Conservation (phyloP, 1,139 yeast genomes). For the Yamadazyma dendronema region DNA sequence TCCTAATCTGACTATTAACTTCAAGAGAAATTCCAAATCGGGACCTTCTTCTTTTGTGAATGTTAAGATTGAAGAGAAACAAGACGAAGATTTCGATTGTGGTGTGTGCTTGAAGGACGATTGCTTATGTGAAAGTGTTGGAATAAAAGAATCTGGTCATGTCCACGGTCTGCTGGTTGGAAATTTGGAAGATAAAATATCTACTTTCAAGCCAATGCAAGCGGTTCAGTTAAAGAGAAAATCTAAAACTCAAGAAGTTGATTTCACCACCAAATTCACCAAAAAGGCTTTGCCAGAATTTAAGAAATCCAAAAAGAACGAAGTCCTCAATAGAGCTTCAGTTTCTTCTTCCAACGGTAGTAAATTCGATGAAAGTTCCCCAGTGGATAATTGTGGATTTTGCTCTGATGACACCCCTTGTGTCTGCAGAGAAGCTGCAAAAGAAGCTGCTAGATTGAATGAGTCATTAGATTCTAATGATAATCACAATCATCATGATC, state of each 20-base stretch:
- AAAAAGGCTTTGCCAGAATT: conserved; percentile 43
- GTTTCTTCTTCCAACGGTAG: neutral
- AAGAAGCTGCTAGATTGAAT: conserved; percentile 48
- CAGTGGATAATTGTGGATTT: conserved; percentile 84
- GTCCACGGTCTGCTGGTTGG: neutral
- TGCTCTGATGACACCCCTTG: conserved; percentile 92
- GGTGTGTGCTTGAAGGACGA: conserved; percentile 69
- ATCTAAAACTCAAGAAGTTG: conserved; percentile 41
- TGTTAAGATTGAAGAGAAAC: conserved; percentile 4
- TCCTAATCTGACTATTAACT: conserved; percentile 16
- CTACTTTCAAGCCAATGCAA: conserved; percentile 52
- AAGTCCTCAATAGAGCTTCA: neutral
- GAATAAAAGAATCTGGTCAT: conserved; percentile 35
- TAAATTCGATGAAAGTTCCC: conserved; percentile 43
- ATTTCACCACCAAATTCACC: conserved; percentile 52
- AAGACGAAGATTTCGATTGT: conserved; percentile 41
- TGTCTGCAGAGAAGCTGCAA: conserved; percentile 83
- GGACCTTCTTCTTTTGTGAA: neutral
- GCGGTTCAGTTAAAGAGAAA: conserved; percentile 56
- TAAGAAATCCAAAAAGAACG: conserved; percentile 22
- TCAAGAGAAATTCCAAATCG: conserved; percentile 4
- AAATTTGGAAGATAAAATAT: conserved; percentile 32
- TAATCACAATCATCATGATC: conserved; percentile 12
- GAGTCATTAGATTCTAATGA: conserved; percentile 22
- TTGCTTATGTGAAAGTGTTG: conserved; percentile 69